Conservation (phyloP, 2,329 filamentous ascomycete species). For the Allantophomopsis lycopodina region DNA sequence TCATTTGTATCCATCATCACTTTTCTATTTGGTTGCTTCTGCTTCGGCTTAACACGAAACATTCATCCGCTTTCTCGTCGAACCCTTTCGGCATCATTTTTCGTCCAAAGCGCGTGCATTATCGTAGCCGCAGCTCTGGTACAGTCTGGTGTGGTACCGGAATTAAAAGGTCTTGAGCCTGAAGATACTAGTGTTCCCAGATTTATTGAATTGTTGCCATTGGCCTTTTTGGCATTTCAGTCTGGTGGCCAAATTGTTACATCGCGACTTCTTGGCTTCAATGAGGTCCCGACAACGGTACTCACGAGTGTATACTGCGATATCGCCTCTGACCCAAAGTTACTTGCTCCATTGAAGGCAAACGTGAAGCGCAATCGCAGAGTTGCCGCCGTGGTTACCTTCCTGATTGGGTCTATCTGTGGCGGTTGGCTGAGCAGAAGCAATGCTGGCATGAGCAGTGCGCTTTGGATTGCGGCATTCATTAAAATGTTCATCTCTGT, state of each 20-base stretch:
- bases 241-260: slow-evolving; percentile 67
- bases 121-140: slow-evolving; percentile 36
- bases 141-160: slow-evolving; percentile 29
- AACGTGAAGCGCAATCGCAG: slow-evolving; percentile 40
- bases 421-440: slow-evolving; percentile 41
- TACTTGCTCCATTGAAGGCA: slow-evolving; percentile 24
- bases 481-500: slow-evolving; percentile 42
- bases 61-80: slow-evolving; percentile 23
- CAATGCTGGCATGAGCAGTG: slow-evolving; percentile 32
- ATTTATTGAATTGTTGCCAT: slow-evolving; percentile 28
- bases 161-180: slow-evolving; percentile 20
- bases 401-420: slow-evolving; percentile 37
- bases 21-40: slow-evolving; percentile 38
- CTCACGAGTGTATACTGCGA: slow-evolving; percentile 75
- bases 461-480: slow-evolving; percentile 26
- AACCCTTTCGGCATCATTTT: slow-evolving; percentile 32
- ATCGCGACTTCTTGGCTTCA: slow-evolving; percentile 55
- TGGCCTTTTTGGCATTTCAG: slow-evolving; percentile 48
- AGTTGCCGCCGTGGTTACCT: slow-evolving; percentile 30
- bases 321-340: slow-evolving; percentile 50
- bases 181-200: slow-evolving; percentile 15
- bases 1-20: slow-evolving; percentile 36
- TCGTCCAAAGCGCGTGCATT: slow-evolving; percentile 35
- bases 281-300: slow-evolving; percentile 63
- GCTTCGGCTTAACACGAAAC: slow-evolving; percentile 24